Evolutionary conservation across 2,329 filamentous ascomycete species (phyloP).

Genomic region (Fusarium pilosicola): DNA sequence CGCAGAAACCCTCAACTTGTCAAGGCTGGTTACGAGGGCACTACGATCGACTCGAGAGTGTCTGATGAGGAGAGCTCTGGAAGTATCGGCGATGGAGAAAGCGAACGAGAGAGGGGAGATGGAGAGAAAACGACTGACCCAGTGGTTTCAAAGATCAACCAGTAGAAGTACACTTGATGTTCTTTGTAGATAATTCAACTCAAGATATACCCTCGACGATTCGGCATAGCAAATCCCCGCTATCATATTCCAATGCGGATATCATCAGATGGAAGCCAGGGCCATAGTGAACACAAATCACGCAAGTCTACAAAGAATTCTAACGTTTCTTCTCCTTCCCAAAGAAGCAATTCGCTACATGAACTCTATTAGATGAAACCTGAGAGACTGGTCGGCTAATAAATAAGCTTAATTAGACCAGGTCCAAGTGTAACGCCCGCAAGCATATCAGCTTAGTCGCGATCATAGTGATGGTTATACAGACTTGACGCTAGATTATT

Average conservation of each 20-base stretch:
- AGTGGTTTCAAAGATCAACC: slow-evolving; percentile 12
- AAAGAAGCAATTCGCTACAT: neutral
- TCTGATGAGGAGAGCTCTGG: slow-evolving; percentile 33
- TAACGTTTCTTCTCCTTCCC: neutral
- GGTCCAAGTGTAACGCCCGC: neutral
- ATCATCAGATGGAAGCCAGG: accelerated
- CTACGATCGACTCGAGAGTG: slow-evolving; percentile 16
- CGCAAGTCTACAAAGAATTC: neutral
- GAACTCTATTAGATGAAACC: neutral
- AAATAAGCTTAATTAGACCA: neutral
- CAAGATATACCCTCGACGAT: neutral
- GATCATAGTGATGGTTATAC: too few relatives aligned
- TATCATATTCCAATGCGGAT: accelerated
- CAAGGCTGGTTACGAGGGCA: slow-evolving; percentile 36
- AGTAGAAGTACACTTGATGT: neutral
- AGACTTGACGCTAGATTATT: accelerated
- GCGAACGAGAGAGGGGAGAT: neutral
- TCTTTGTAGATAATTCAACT: too few relatives aligned
- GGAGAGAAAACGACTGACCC: slow-evolving; percentile 2
- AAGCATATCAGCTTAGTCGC: neutral
- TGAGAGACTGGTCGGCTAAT: neutral
- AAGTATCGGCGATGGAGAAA: neutral
- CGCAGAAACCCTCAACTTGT: slow-evolving; percentile 29
- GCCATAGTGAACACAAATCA: neutral
- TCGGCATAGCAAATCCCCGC: neutral